These are phyloP conservation scores for Globisporangium abappressorium DNA, from an alignment of 352 stramenopile species.

Conservation along the genomic window DNA sequence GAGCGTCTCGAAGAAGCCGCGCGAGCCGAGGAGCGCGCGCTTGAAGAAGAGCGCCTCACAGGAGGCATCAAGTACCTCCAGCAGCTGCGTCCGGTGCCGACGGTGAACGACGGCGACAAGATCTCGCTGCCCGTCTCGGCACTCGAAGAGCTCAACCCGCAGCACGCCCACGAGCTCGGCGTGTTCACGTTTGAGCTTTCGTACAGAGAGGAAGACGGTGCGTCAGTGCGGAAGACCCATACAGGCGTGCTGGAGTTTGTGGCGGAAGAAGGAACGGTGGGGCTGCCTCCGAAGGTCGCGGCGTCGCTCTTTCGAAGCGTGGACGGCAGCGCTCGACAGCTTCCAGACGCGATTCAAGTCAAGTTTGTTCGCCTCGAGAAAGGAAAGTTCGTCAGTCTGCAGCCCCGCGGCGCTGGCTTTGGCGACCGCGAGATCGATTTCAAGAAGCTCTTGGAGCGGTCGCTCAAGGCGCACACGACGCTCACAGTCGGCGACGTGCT, in stretches of 20 bases:
- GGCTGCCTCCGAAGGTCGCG: constrained; percentile 74
- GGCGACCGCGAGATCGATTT: constrained; percentile 76
- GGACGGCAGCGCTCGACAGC: neutral
- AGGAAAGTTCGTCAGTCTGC: constrained; percentile 63
- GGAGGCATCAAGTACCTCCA: constrained; percentile 67
- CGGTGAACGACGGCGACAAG: constrained; percentile 62
- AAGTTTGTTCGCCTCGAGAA: constrained; percentile 74
- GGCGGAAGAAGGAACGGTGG: constrained; percentile 71
- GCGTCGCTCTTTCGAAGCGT: constrained; percentile 51
- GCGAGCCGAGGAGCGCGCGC: constrained; percentile 36
- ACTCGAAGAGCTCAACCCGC: constrained; percentile 72
- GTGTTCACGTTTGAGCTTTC: constrained; percentile 84
- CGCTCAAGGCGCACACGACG: constrained; percentile 73
- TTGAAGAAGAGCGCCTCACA: constrained; percentile 72
- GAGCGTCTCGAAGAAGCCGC: constrained; percentile 42
- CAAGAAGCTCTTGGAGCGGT: constrained; percentile 72
- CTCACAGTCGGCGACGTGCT: constrained; percentile 73
- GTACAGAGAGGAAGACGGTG: constrained; percentile 16
- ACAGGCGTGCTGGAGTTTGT: constrained; percentile 80
- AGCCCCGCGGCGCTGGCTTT: constrained; percentile 68
- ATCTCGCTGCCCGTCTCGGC: constrained; percentile 72
- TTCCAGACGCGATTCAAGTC: constrained; percentile 48
- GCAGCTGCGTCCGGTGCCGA: constrained; percentile 44
- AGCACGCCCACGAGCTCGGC: constrained; percentile 69
- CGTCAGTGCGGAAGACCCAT: constrained; percentile 46